Evolutionary conservation across 2,329 filamentous ascomycete species (phyloP), one percentile per base, ranked within the genome.

Genomic region (Hymenotorrendiella dingleyae): DNA sequence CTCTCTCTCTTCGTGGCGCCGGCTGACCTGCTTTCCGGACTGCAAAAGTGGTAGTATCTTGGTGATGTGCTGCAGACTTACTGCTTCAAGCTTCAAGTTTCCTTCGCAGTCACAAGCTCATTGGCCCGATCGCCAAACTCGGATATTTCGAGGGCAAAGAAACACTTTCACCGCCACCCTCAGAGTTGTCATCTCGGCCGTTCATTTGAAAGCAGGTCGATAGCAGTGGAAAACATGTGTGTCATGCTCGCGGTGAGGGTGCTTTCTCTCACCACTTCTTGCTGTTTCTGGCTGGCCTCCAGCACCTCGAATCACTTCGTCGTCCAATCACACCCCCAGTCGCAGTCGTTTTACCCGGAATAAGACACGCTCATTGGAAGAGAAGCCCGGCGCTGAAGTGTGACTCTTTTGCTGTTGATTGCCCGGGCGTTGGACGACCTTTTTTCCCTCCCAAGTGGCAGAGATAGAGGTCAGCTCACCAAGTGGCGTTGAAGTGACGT

Each of bases 1-100:
- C 48, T 48, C 42, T 44, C 40, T 24, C n/a, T n/a, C n/a, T n/a
- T n/a, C 34, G 45, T 48, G 49, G 49, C 47, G 43, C 45, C 47
- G 49, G 49, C 38, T 46, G 19, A 39, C 45, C 27, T 14, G 33
- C 21, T 29, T 44, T 43, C 47, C 49, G 49, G 21, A 21, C 33
- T 41, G 30, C 11, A 20, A 27, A 36, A 34, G 20, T 19, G 29
- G 33, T 21, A 22, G 37, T n/a, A 17, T 8, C 41, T 26, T 23
- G 42, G 32, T 47, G 42, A 40, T 49, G 24, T 40, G 38, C 45
- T 42, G 45, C 42, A 34, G 33, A 35, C 16, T 26, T 14, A 37
- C 37, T 40, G 8, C 36, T 45, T 36, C 32, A 39, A 23, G 22
- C 27, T n/a, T n/a, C n/a, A n/a, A n/a, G n/a, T n/a, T n/a, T n/a